These are phyloP conservation scores for Centrapalus pauciflorus DNA, from an alignment of 129 eudicot species.

Conservation along the genomic window DNA sequence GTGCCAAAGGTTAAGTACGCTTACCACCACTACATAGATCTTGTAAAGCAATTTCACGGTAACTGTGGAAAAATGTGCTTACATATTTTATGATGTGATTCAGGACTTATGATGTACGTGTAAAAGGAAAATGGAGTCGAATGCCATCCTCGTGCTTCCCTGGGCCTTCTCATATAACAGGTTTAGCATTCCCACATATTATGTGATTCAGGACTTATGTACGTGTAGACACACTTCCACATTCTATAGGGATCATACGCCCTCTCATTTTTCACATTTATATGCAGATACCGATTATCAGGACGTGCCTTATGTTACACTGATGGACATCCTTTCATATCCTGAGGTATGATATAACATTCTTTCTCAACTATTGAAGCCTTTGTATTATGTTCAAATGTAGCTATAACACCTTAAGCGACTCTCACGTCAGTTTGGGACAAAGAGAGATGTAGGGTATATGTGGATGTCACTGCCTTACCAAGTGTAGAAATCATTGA, in stretches of 20 bases:
- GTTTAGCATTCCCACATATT: slow-evolving; percentile 24
- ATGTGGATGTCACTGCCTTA: no score
- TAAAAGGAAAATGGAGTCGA: slow-evolving; percentile 45
- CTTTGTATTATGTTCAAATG: no score
- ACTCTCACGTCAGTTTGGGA: no score
- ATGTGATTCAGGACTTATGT: background rate
- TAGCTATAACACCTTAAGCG: no score
- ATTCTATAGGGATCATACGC: background rate
- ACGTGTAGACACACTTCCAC: background rate
- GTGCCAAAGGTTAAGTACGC: slow-evolving; percentile 50
- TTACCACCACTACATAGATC: background rate
- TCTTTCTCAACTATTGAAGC: background rate
- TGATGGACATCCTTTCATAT: slow-evolving; percentile 59
- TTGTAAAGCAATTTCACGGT: background rate
- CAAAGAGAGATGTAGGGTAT: no score
- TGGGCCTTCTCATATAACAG: slow-evolving; percentile 76
- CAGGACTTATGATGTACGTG: slow-evolving; percentile 57
- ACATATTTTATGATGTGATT: slow-evolving; percentile 7
- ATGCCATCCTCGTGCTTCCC: slow-evolving; percentile 68
- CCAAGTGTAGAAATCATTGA: no score
- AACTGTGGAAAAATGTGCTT: background rate
- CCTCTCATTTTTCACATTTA: background rate
- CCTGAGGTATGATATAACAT: slow-evolving; percentile 48
- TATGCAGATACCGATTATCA: slow-evolving; percentile 57
- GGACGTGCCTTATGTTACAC: slow-evolving; percentile 58